Evolutionary conservation across 495 filamentous ascomycete genomes (phyloP).

Genomic region (Beverwykella pulmonaria): DNA sequence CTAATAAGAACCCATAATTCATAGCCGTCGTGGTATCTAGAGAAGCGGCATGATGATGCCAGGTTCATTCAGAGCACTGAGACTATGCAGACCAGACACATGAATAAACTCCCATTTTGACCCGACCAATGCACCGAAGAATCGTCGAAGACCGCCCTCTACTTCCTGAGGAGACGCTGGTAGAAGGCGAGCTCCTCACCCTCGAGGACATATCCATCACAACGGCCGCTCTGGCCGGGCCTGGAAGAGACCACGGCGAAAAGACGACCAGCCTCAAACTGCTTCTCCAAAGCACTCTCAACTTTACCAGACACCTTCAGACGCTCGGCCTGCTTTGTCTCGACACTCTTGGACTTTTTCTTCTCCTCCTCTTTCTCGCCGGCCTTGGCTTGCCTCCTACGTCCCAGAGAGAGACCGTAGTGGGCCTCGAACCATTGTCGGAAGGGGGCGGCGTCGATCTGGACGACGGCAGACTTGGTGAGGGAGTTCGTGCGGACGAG

Average conservation of each 20-base stretch:
- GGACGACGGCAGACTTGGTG: constrained; percentile 96
- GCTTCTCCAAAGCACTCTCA: constrained; percentile 86
- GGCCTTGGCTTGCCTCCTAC: constrained; percentile 73
- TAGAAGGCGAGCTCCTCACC: constrained; percentile 99
- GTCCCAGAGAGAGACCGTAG: constrained; percentile 87
- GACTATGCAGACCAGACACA: constrained; percentile 37
- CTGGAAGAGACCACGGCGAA: constrained; percentile 88
- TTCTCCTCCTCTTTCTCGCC: constrained; percentile 53
- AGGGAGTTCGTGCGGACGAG: constrained; percentile 99
- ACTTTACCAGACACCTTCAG: constrained; percentile 85
- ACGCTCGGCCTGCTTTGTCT: constrained; percentile 93
- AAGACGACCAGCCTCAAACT: constrained; percentile 98
- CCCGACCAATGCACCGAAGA: constrained; percentile 28
- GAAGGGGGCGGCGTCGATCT: constrained; percentile 98
- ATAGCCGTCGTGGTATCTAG: constrained; percentile 33
- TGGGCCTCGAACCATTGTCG: constrained; percentile 99
- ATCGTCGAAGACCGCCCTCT: constrained; percentile 51
- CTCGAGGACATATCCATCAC: constrained; percentile 97
- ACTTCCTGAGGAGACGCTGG: constrained; percentile 97
- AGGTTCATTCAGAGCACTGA: constrained; percentile 30
- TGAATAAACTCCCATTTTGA: constrained; percentile 36
- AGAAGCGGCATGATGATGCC: constrained; percentile 22
- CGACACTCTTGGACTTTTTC: constrained; percentile 71
- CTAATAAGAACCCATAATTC: constrained; percentile 5
- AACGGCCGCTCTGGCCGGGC: constrained; percentile 94